phyloP scores from a whole-genome alignment of 352 stramenopile genomes.

The Pythium rishiriense region DNA sequence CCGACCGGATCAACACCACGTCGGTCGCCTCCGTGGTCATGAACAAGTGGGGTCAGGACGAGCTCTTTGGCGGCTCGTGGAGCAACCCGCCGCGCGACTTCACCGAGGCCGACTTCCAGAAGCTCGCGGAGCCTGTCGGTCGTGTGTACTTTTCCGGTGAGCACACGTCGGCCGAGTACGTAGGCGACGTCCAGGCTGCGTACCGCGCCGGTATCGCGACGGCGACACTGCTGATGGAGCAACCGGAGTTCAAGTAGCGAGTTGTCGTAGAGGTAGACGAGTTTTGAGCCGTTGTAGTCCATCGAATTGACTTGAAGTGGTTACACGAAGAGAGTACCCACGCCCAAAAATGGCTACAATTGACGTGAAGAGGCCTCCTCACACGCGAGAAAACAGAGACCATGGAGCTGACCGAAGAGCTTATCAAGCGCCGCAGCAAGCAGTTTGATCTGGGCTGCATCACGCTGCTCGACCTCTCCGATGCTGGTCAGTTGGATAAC shows the following conservation, averaged over 20 bases:
- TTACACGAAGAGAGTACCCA: background rate
- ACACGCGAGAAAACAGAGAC: background rate
- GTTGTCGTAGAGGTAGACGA: too few species aligned
- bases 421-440: conserved; percentile 73
- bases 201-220: conserved; percentile 12
- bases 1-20: conserved; percentile 2
- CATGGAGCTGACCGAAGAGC: conserved; percentile 65
- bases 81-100: conserved; percentile 10
- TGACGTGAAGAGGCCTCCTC: background rate
- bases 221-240: conserved; percentile 3
- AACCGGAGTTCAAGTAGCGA: too few species aligned
- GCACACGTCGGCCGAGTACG: conserved; percentile 16
- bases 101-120: background rate
- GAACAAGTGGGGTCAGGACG: conserved; percentile 14
- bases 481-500: conserved; percentile 23
- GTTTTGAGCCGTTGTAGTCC: too few species aligned
- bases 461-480: conserved; percentile 61
- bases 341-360: conserved; percentile 5
- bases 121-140: conserved; percentile 8
- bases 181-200: conserved; percentile 12
- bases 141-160: conserved; percentile 16
- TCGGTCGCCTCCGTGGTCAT: conserved; percentile 7
- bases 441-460: conserved; percentile 77
- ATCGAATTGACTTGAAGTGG: too few species aligned
- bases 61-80: conserved; percentile 14